Evolutionary conservation across 192 early-diverging fungal genomes (phyloP), one percentile per base, ranked within the genome.

Genomic region (Mortierella hygrophila): DNA sequence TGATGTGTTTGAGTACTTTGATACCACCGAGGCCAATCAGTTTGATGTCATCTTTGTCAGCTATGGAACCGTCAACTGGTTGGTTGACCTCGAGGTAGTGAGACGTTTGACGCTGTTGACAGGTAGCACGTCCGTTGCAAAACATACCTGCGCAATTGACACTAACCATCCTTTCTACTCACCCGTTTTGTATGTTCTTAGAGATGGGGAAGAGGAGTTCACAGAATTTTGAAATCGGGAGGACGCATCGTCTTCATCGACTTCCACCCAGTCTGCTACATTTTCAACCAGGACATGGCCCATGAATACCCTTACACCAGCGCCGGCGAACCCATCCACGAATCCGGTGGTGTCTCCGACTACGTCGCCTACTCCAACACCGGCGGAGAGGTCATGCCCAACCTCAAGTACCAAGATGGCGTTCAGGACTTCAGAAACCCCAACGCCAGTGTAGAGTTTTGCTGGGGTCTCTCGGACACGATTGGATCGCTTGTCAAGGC

Each of bases 41-140:
- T 86, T 86, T 46, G 84, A 86, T 41, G 72, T 86, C 0, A 79
- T 86, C 46, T 86, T 86, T 81, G 79, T 70, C 21, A 86, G 84
- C 40, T 86, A 86, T 44, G 84, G 84, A 21, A 76, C 68, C 6
- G 21, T 86, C 49, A 23, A 37, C 38, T 86, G 84, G 84, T 16
- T 86, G 23, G 65, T 41, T 20, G 77, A 72, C 46, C 74, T 86
- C 75, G 38, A 86, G 79, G 84, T 86, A 74, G 38, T 8, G 3
- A 16, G 52, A 42, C 13, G 60, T 57, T 29, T 65, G 23, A 29
- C 18, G 40, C 18, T 18, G 15, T 4, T 35, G 35, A 70, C 8
- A n/a, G 42, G 3, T 54, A 49, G 23, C 49, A 55, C n/a, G 13
- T 23, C 23, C 0, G 57, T 16, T 26, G 44, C 13, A 15, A 46